A percentile compares a stretch with the other conserved stretches of the same genome.
phyloP scores from a whole-genome alignment of 2,329 filamentous ascomycete species.

The Zelopaecilomyces penicillatus region DNA sequence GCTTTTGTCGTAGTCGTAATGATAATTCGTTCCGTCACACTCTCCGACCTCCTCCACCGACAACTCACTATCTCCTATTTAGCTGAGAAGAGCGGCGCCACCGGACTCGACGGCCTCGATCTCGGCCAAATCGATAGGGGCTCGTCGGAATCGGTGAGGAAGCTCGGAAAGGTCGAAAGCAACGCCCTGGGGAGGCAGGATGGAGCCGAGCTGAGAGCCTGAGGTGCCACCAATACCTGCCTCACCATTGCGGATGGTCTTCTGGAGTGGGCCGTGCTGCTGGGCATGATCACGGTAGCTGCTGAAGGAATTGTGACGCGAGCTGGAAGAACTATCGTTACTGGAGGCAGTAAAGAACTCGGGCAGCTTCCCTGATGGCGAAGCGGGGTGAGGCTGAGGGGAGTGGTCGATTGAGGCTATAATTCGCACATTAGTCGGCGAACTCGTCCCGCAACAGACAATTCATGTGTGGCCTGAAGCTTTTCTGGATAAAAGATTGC shows the following conservation, averaged over 20 bases:
- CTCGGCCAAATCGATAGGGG: conserved; percentile 67
- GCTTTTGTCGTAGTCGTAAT: too few relatives aligned
- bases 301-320: conserved; percentile 56
- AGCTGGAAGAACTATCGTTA: conserved; percentile 13
- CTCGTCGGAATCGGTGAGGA: conserved; percentile 71
- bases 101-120: conserved; percentile 95
- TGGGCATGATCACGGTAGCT: conserved; percentile 70
- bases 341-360: conserved; percentile 34
- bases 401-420: conserved; percentile 66
- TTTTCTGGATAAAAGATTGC: neutral
- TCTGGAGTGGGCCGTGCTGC: conserved; percentile 67
- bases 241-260: conserved; percentile 36
- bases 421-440: neutral
- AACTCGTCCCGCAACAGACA: neutral
- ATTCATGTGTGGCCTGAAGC: neutral
- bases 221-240: conserved; percentile 50
- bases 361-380: conserved; percentile 57
- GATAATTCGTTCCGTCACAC: too few relatives aligned
- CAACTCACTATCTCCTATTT: conserved; percentile 9
- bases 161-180: conserved; percentile 88
- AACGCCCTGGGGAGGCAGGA: conserved; percentile 63
- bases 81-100: conserved; percentile 57
- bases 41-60: too few relatives aligned
- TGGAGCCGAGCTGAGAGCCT: conserved; percentile 63
- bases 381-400: conserved; percentile 64